phyloP scores from a whole-genome alignment of 1,139 yeast genomes.

The Suhomyces atakaporum region DNA sequence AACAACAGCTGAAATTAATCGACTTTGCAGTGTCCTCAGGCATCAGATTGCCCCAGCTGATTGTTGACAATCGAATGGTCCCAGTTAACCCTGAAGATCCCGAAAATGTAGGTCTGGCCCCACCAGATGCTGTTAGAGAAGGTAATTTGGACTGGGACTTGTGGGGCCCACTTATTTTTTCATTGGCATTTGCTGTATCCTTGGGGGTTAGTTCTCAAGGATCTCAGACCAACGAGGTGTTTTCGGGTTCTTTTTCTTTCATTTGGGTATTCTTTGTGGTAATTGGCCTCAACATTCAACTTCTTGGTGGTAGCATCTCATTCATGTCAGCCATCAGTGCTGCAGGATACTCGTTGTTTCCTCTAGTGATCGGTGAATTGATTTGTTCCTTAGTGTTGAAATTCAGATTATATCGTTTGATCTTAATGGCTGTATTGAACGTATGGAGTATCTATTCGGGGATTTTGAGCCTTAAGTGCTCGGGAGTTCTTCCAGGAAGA shows the following conservation, averaged over 20 bases:
- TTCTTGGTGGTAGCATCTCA: conserved; percentile 71
- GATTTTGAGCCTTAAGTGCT: conserved; percentile 63
- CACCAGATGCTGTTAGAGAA: conserved; percentile 18
- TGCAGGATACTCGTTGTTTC: conserved; percentile 80
- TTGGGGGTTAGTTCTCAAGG: conserved; percentile 47
- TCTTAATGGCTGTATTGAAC: conserved; percentile 53
- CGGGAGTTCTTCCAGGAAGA: conserved; percentile 70
- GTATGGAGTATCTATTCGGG: conserved; percentile 77
- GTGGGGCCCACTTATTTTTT: conserved; percentile 86
- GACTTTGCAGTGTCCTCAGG: conserved; percentile 50
- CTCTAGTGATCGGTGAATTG: conserved; percentile 66
- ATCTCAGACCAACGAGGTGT: conserved; percentile 44
- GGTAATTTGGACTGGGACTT: conserved; percentile 74
- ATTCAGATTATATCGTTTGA: conserved; percentile 56
- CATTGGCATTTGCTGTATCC: conserved; percentile 61
- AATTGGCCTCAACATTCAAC: conserved; percentile 69
- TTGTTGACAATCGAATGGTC: conserved; percentile 31
- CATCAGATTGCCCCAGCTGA: conserved; percentile 44
- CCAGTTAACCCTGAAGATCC: conserved; percentile 32
- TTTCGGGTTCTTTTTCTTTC: conserved; percentile 51
- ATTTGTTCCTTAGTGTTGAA: conserved; percentile 56
- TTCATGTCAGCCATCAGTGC: conserved; percentile 81
- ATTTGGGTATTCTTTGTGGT: conserved; percentile 60
- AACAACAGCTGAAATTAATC: conserved; percentile 46
- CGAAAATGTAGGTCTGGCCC: conserved; percentile 18